Evolutionary conservation across 306 rosid species (phyloP), one percentile per base, ranked within the genome.

Genomic region (Cyamopsis tetragonoloba): DNA sequence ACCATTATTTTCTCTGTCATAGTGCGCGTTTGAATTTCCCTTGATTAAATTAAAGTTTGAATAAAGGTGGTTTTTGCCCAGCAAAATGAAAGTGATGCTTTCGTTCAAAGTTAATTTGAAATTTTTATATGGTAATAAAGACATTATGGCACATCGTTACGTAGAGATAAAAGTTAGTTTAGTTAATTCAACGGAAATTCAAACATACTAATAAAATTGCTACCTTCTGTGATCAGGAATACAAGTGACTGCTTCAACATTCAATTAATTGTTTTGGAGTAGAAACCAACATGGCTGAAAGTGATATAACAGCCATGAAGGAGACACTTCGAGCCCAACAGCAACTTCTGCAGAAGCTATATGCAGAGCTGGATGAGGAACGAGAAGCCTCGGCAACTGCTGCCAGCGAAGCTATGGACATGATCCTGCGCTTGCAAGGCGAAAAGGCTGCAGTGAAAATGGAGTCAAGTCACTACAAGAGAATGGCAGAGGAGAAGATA

Each of bases 381-480:
- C 81, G 99, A 76, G 99, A 90, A 74, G 95, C 97, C 19, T 90
- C 99, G 0, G 83, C 99, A 28, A 66, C 85, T 1, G 96, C 99
- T 20, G 89, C 96, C 2, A 86, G 87, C 41, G 99, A 95, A 80
- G 91, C 99, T 23, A 66, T 95, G 51, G 91, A 96, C 15, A 91
- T 95, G 97, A 95, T 95, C 46, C 68, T 90, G 63, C 92, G 97
- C 14, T 50, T 95, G 82, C 99, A 95, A 82, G 99, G 88, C 6
- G 99, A 95, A 51, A 95, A 95, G 37, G 96, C 99, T 4, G 96
- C 95, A 2, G 80, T 86, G 80, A 87, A 88, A 84, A 86, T 90
- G 99, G 99, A 90, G 71, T 88, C 97, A 3, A 88, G 70, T 66
- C 99, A 95, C 17, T 95, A 88, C 67, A 91, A 85, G 83, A 95